phyloP scores from a whole-genome alignment of 306 rosid species.

The Vicia sativa region DNA sequence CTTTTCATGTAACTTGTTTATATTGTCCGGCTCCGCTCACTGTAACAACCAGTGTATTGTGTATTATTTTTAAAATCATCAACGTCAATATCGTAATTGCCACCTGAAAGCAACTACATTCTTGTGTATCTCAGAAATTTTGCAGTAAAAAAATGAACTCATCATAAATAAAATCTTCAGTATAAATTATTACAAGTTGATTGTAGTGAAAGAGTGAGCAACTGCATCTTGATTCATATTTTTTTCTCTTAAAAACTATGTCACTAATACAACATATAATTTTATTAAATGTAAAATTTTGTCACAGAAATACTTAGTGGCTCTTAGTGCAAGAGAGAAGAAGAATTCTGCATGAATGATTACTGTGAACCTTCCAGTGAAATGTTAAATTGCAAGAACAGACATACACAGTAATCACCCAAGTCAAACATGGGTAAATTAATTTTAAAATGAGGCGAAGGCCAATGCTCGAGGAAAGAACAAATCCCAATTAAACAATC shows the following conservation, averaged over 20 bases:
- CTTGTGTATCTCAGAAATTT: conserved; percentile 43
- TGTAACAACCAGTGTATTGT: conserved; percentile 89
- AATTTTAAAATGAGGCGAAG: conserved; percentile 23
- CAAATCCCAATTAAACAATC: conserved; percentile 8
- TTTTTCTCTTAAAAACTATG: conserved; percentile 8
- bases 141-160: conserved; percentile 35
- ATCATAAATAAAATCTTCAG: conserved; percentile 19
- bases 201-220: conserved; percentile 15
- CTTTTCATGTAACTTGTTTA: no score
- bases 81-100: conserved; percentile 84
- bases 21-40: conserved; percentile 81
- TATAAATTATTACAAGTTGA: neutral
- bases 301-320: conserved; percentile 15
- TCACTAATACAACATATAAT: neutral
- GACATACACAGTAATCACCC: conserved; percentile 23
- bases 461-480: conserved; percentile 20
- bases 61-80: conserved; percentile 88
- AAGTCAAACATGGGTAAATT: neutral
- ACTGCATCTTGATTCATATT: conserved; percentile 16
- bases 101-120: conserved; percentile 95
- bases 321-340: conserved; percentile 17
- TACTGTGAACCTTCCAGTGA: conserved; percentile 29
- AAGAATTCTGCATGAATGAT: conserved; percentile 64
- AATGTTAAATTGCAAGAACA: conserved; percentile 33
- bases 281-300: conserved; percentile 8